These are phyloP conservation scores for Xylariales sp. DNA, from an alignment of 2,329 filamentous ascomycete species.

Conservation along the genomic window DNA sequence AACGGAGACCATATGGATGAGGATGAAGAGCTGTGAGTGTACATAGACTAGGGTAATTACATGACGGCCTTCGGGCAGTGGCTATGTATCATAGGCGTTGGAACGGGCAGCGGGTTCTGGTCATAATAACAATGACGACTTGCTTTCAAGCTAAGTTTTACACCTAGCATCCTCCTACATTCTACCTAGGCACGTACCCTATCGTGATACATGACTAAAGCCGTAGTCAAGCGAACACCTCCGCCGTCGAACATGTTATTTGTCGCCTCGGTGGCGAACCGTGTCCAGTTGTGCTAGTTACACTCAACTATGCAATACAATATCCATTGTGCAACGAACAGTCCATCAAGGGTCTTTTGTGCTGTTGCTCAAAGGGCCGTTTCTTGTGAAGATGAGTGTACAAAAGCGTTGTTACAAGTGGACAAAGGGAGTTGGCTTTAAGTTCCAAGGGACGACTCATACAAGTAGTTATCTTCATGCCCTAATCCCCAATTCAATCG, in stretches of 20 bases:
- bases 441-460: neutral
- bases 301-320: neutral
- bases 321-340: neutral
- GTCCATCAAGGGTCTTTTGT: neutral
- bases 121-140: slow-evolving; percentile 47
- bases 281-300: neutral
- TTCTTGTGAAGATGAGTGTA: slow-evolving; percentile 1
- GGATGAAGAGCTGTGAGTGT: slow-evolving; percentile 64
- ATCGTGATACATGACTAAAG: neutral
- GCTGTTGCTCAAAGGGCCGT: neutral
- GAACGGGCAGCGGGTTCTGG: slow-evolving; percentile 43
- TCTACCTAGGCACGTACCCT: neutral
- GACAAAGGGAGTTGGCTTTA: slow-evolving; percentile 9
- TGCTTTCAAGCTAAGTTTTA: slow-evolving; percentile 40
- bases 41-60: slow-evolving; percentile 37
- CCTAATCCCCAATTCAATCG: neutral
- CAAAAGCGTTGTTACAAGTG: slow-evolving; percentile 19
- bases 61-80: slow-evolving; percentile 37
- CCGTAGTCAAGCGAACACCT: neutral
- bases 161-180: neutral
- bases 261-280: neutral
- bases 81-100: slow-evolving; percentile 50
- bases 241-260: neutral
- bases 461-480: slow-evolving; percentile 2
- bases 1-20: slow-evolving; percentile 75